Conservation (phyloP, 352 stramenopile species). For the Phytopythium ostracodes region DNA sequence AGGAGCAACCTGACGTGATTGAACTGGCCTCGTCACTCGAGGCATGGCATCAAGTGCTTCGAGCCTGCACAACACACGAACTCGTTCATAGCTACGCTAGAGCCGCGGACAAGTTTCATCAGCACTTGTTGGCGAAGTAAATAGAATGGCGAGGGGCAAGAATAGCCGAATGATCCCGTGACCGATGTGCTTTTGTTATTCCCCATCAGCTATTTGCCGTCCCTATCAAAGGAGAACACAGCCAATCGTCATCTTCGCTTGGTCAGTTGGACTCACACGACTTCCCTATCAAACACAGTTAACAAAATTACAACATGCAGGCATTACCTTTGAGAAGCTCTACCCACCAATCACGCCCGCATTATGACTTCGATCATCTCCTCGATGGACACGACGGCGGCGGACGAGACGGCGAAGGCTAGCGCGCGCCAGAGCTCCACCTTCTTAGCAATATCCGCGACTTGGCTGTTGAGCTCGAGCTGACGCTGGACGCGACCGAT, state of each 20-base stretch:
- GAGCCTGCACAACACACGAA: neutral
- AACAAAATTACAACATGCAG: neutral
- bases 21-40: neutral
- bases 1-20: neutral
- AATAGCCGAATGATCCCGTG: neutral
- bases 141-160: neutral
- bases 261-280: too few species aligned
- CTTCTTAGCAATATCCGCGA: constrained; percentile 37
- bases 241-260: neutral
- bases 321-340: neutral
- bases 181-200: neutral
- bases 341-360: neutral
- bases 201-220: neutral
- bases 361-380: constrained; percentile 9
- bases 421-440: constrained; percentile 32
- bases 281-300: too few species aligned
- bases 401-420: constrained; percentile 20
- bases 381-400: constrained; percentile 20
- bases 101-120: neutral
- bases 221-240: neutral
- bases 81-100: neutral
- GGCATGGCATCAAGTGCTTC: neutral
- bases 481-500: constrained; percentile 22
- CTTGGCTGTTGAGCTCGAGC: constrained; percentile 22
- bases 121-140: neutral